Base-by-base conservation (phyloP, 2,329 filamentous ascomycete genomes). In the Arthroderma uncinatum region DNA sequence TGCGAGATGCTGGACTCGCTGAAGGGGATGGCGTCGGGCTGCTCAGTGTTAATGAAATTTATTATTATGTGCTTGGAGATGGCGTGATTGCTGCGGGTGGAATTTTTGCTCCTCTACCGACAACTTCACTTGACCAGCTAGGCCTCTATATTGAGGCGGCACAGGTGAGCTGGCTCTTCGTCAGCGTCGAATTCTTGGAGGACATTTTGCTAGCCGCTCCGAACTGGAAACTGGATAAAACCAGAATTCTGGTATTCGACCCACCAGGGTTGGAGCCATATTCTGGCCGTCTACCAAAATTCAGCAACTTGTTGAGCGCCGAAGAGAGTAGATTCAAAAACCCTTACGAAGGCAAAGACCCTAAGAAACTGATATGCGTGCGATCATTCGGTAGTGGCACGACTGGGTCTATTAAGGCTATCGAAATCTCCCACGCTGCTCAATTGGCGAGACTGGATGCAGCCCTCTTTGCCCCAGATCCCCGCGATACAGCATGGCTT, bases 261-360 rank as follows among this genome's bases (percentile, higher is more conserved):
- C 50, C 50, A 7, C 50, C 50, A n/a, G 50, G 50, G 2, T 36
- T 53, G 23, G 50, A 53, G 50, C 50, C 50, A 8, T 53, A 53
- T 36, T 6, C 6, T 14, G 50, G 50, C n/a, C 21, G n/a, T 53
- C 50, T 25, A 21, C 28, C 50, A 3, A 30, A 28, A 12, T 53
- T 53, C 16, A 53, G 50, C 23, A 53, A 12, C 2, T n/a, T 53
- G 9, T 12, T 53, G 4, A 37, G 7, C 9, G 50, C 50, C 8
- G 50, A 53, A 14, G 50, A 37, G 30, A 53, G 30, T 12, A 19
- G 12, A 19, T 53, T 30, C 30, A 19, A 37, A 28, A 53, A 53
- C 37, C 2, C 50, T 5, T 36, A 53, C 16, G 16, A 53, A 8
- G 50, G 50, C 8, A 53, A 53, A 37, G 50, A 53, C 30, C 50